These are phyloP conservation scores for Coprinopsis marcescibilis DNA, from an alignment of 768 basidiomycete species.

Conservation along the genomic window DNA sequence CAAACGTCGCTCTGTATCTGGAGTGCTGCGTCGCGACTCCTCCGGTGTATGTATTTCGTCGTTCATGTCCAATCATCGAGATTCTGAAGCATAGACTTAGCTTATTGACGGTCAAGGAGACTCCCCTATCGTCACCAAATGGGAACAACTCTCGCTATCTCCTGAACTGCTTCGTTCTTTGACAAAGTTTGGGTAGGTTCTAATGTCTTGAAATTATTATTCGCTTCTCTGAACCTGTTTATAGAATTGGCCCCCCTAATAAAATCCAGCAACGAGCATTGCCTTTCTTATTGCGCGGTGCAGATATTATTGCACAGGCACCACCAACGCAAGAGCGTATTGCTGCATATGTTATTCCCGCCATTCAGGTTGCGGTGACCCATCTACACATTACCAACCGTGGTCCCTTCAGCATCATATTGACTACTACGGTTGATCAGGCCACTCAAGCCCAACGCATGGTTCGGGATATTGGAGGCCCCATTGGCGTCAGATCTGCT, in stretches of 20 bases:
- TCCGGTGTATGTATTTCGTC: conserved; percentile 45
- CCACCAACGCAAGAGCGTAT: conserved; percentile 98
- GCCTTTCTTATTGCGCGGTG: conserved; percentile 88
- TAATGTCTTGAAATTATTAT: conserved; percentile 1
- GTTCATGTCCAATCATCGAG: not conserved
- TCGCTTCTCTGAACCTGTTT: not conserved
- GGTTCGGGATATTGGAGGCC: conserved; percentile 90
- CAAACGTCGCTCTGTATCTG: conserved; percentile 72
- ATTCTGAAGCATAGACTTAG: conserved; percentile 26
- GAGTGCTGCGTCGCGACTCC: conserved; percentile 69
- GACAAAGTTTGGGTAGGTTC: conserved; percentile 79
- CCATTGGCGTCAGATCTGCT: conserved; percentile 87
- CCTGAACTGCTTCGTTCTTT: conserved; percentile 86
- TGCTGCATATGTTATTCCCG: conserved; percentile 93
- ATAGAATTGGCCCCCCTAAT: conserved; percentile 92
- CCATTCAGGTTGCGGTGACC: conserved; percentile 75
- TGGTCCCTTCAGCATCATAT: conserved; percentile 86
- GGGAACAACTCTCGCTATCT: conserved; percentile 87
- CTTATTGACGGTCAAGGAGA: conserved; percentile 53
- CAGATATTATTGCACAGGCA: conserved; percentile 98
- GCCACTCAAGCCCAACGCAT: conserved; percentile 95
- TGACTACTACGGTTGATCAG: conserved; percentile 98
- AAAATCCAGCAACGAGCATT: conserved; percentile 98
- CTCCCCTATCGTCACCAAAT: conserved; percentile 86
- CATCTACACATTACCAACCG: conserved; percentile 54